Evolutionary conservation across 805 yeast species (phyloP), one percentile per base, ranked within the genome.

Genomic region (Barnettozyma vustinii): DNA sequence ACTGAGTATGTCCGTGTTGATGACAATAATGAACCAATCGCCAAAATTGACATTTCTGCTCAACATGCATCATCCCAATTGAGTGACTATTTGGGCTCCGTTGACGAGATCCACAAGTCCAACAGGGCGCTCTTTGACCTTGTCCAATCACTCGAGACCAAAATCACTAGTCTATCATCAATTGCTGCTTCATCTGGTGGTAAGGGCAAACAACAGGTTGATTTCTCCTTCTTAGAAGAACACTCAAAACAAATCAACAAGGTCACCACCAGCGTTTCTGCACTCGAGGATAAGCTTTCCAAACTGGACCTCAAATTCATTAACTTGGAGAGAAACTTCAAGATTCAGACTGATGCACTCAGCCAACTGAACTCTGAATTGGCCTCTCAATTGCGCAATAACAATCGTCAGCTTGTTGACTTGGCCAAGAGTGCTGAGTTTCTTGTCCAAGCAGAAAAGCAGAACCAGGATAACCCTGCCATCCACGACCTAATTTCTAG

Each of bases 1-100:
- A 67, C 74, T 12, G 68, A 76, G 56, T 65, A 67, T 40, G 64
- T 70, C 8, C 64, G 69, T 37, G 49, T 65, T 23, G 65, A 67
- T 5, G 73, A 69, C 1, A 55, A 63, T 21, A 66, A 62, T 35
- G 61, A 65, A 12, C 52, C 63, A 15, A 58, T 63, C 6, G 68
- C 57, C 45, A 61, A 61, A 19, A 52, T 55, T 6, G 36, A 42
- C 20, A 47, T 40, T 12, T 55, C 59, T 13, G 16, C 33, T 4
- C 33, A 30, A 13, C 33, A 12, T 5, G 16, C 16, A 30, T 26
- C 43, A 6, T 1, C 37, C 18, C 37, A 25, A 30, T 16, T 32
- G n/a, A 33, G 42, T 36, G 25, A 48, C 13, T 45, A 45, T 35
- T 41, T 51, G 19, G 44, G 32, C 0, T 20, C 52, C 2, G 19